Base-by-base conservation (phyloP, 768 basidiomycete genomes). In the Sarcodon aspratus region DNA sequence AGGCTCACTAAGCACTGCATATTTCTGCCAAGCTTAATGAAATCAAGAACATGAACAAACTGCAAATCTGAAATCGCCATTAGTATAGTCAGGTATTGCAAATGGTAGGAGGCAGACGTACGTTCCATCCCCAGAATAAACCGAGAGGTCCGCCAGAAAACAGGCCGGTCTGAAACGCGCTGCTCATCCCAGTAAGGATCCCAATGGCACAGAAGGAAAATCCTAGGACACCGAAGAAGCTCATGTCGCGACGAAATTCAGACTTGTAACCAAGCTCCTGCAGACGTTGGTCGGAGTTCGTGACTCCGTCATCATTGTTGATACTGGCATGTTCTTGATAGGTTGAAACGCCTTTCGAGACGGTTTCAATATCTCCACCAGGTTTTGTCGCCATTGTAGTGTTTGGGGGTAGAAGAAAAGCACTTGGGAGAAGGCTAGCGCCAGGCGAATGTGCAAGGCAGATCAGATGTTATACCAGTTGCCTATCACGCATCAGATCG, bases 51-150 rank as follows among this genome's bases (percentile, higher is more conserved):
- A n/a, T n/a, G n/a, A n/a, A 79, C 27, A 77, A 53, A 45, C 70
- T 78, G 56, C 77, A 78, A 56, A 75, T 73, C 71, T 72, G 46
- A 18, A 45, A n/a, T 9, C 21, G 11, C 12, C 5, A 33, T 12
- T 10, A 10, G 17, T 31, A 47, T 31, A 17, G 33, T 33, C 27
- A 15, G 27, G 44, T 9, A 34, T n/a, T 12, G 44, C 9, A 40
- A 34, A 18, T 45, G 44, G 15, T 33, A 35, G 27, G 18, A 1
- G 18, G 17, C 9, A 18, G 10, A 59, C 69, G 53, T 50, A 76
- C 77, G 54, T 79, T 78, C 78, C 78, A 79, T 9, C 75, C 78
- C 76, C 77, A 79, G 57, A 79, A 79, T 51, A 78, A 59, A 1
- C 77, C 75, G 31, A 79, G 57, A 3, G 77, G 76, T 6, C 76